Conservation (phyloP, 805 yeast genomes). For the Saccharomycopsis amapae region DNA sequence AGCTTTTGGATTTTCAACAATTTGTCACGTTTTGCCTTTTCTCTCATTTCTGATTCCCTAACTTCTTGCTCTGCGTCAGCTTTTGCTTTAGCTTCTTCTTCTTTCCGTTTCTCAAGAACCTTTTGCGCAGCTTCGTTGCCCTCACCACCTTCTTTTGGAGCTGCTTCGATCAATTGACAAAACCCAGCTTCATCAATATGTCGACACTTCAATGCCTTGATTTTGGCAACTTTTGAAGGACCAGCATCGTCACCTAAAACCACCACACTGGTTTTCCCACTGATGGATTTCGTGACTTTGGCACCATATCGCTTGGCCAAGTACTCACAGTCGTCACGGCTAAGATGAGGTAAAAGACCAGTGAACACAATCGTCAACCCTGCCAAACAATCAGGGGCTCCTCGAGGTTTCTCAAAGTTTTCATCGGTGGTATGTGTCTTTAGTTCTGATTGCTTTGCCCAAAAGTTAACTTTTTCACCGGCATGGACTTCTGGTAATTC, state of each 20-base stretch:
- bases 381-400: constrained; percentile 75
- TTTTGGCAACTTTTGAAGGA: constrained; percentile 83
- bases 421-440: constrained; percentile 29
- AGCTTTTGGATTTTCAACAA: constrained; percentile 24
- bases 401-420: constrained; percentile 58
- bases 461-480: constrained; percentile 44
- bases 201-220: constrained; percentile 64
- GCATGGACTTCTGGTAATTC: constrained; percentile 46
- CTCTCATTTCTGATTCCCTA: constrained; percentile 36
- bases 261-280: constrained; percentile 78
- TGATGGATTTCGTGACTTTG: constrained; percentile 76
- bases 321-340: constrained; percentile 67
- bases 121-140: constrained; percentile 75
- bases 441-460: constrained; percentile 45
- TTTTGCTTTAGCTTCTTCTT: constrained; percentile 52
- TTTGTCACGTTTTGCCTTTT: constrained; percentile 27
- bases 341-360: constrained; percentile 74
- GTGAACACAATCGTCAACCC: constrained; percentile 93
- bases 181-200: constrained; percentile 87
- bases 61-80: constrained; percentile 45
- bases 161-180: constrained; percentile 55
- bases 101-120: constrained; percentile 61
- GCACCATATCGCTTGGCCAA: constrained; percentile 87
- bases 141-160: constrained; percentile 91
- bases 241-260: constrained; percentile 96